These are phyloP conservation scores for Suillus discolor DNA, from an alignment of 768 basidiomycete species.

Conservation along the genomic window DNA sequence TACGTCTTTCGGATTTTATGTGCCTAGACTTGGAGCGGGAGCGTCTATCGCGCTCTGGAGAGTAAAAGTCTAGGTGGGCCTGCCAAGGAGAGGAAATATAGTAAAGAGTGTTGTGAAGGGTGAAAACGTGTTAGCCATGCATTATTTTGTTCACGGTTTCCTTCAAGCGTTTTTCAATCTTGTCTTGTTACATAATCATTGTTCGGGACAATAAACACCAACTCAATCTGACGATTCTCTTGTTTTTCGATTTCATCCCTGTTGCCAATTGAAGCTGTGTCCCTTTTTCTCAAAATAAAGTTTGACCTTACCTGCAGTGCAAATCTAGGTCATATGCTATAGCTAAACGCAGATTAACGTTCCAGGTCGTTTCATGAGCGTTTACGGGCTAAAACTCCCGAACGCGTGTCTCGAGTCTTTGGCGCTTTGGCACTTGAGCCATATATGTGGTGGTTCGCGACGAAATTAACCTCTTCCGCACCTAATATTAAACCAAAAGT, in stretches of 20 bases:
- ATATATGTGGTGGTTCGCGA: background rate
- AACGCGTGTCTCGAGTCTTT: background rate
- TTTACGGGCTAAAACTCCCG: background rate
- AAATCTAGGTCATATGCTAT: background rate
- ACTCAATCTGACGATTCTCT: background rate
- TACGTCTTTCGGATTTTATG: background rate
- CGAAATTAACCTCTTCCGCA: background rate
- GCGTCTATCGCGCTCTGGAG: background rate
- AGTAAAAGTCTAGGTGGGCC: conserved; percentile 4
- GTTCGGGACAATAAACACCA: conserved; percentile 1
- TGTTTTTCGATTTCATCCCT: background rate
- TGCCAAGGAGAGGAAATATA: background rate
- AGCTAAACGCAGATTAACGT: conserved; percentile 1
- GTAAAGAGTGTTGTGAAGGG: background rate
- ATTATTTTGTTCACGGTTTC: background rate
- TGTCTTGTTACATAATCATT: background rate
- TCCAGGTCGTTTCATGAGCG: background rate
- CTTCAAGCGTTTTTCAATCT: background rate
- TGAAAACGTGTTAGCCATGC: background rate
- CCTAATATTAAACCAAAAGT: background rate
- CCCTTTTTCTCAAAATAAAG: background rate
- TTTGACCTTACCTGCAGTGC: background rate
- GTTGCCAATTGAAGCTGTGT: background rate
- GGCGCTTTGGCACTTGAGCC: background rate
- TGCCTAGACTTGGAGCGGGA: background rate